Evolutionary conservation across 2,329 filamentous ascomycete species (phyloP), one percentile per base, ranked within the genome.

Genomic region (Pseudogymnoascus sp.): DNA sequence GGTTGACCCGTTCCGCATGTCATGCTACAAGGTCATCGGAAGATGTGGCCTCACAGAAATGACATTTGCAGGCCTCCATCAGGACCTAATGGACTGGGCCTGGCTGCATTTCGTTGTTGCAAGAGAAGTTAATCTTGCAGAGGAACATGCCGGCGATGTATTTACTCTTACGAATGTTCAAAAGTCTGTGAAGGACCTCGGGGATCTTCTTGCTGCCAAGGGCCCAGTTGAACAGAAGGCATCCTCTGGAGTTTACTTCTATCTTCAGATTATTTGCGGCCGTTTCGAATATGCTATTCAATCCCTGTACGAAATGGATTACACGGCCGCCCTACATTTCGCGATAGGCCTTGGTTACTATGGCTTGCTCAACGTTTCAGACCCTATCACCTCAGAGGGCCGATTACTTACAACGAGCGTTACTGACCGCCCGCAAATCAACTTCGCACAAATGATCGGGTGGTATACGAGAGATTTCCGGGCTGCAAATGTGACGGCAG

Each of bases 391-490:
- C 6, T 85, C 85, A 8, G 85, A 88, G 59, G 88, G 88, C 71
- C 89, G 95, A 68, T 76, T 87, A 54, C 76, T 85, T 41, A 85
- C 79, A 66, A 77, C 84, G 74, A 90, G 84, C 67, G 88, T 82
- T 69, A 84, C 86, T 67, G 82, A 84, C 65, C 80, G 84, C 65
- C 82, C 92, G 4, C 92, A 97, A 73, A 87, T 99, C 75, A 96
- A 94, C 78, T 97, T 97, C 75, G 92, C 90, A 47, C 88, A 89
- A 63, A 90, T 97, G 79, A 81, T 97, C 64, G 95, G 93, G 40
- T 91, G 94, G 73, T 99, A 99, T 78, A 99, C 95, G 4, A 85
- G 89, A 60, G 92, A 97, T 74, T 99, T 99, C 83, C 88, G 94
- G 60, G 90, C 91, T 31, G 92, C 92, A 17, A 87, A 95, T 70